Evolutionary conservation across 768 basidiomycete species (phyloP), one percentile per base, ranked within the genome.

Genomic region (Kwoniella dendrophila): DNA sequence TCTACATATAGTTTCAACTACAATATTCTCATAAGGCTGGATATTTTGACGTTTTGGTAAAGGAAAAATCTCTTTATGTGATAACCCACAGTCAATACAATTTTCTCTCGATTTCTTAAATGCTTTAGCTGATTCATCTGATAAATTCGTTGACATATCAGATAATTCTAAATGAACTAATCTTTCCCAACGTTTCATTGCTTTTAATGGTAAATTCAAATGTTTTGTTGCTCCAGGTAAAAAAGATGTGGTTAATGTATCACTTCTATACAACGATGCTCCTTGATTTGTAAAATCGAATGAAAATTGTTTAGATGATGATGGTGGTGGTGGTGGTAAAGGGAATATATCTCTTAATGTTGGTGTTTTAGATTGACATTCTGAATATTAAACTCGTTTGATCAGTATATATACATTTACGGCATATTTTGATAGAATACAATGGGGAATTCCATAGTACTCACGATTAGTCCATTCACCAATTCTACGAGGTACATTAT

Each of bases 101-200:
- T 64, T 64, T 33, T 65, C 64, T 55, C 62, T 56, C 12, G 62
- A 47, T 22, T 14, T 11, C 12, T 60, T 45, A n/a, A 59, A 68
- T 32, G 63, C 66, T 12, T 40, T 38, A 11, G 47, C 4, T 49
- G 43, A 7, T n/a, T 27, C 33, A 18, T 54, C 24, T 10, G 41
- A 2, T 30, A 49, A 54, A 26, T 40, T 22, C 67, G 18, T n/a
- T n/a, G n/a, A n/a, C n/a, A n/a, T n/a, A 14, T 77, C 77, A 1
- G 75, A 64, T n/a, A 78, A 55, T 52, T 78, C 77, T n/a, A 78
- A 66, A 55, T 78, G 77, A 8, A 78, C 71, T 3, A 78, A 64
- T 41, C 71, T 26, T 51, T 75, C 74, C 71, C 71, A 73, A 3
- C 74, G 45, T 44, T 73, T 75, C 56, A 73, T 66, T 1, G 74